Base-by-base conservation (phyloP, 1,139 yeast genomes). In the Nakaseomyces nivariensis region DNA sequence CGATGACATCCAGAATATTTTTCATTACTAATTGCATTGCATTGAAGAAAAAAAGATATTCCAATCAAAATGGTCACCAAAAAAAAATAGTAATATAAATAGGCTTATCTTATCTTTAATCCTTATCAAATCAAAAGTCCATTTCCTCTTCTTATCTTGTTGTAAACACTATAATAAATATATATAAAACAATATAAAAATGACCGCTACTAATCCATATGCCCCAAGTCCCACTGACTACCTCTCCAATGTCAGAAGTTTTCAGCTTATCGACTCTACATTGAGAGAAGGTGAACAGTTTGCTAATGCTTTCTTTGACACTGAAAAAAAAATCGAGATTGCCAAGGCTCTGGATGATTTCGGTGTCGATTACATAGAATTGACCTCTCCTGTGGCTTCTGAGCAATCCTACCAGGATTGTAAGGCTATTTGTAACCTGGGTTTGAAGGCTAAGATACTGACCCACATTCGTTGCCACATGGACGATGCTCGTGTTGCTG, bases 271-370 rank as follows among this genome's bases (percentile, higher is more conserved):
- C 64, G 98, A 92, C 72, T 87, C 96, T 24, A 92, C 97, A 29
- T 76, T 92, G 56, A 83, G 97, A 77, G 98, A 92, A 72, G 97
- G 98, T 68, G 98, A 92, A 72, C 98, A 92, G 70, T 92, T 92
- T 68, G 97, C 97, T 64, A 92, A 90, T 67, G 96, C 98, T 9
- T 92, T 90, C 71, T 92, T 92, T 73, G 75, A 82, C 61, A 89
- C 97, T 46, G 97, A 86, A 67, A 92, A 88, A 77, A 92, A 92
- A 76, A 90, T 92, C 58, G 97, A 90, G 70, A 92, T 92, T 57
- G 98, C 98, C 62, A 90, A 85, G 76, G 97, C 97, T 17, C 75
- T 92, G 56, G 97, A 90, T 68, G 97, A 90, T 64, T 92, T 92
- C 66, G 98, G 98, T 61, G 97, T 89, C 49, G 98, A 92, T 72